Conservation (phyloP, 1,284 basidiomycete species). For the Dichomitus squalens region DNA sequence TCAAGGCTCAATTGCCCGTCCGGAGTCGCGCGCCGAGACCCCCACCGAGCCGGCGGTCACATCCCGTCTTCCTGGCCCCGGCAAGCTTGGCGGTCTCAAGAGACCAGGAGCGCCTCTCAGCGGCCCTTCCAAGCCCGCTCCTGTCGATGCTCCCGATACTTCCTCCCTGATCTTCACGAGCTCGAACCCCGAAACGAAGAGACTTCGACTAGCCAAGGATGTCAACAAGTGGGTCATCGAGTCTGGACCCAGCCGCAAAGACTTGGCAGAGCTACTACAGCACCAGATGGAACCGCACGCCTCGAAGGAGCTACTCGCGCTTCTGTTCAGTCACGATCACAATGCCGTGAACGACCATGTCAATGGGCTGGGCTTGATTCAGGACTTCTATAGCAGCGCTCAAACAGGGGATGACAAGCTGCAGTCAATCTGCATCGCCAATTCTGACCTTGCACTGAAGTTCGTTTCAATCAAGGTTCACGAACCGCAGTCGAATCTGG, state of each 20-base stretch:
- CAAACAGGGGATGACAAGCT: conserved; percentile 66
- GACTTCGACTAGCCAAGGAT: conserved; percentile 78
- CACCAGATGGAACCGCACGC: conserved; percentile 90
- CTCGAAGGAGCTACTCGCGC: conserved; percentile 75
- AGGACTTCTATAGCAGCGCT: conserved; percentile 73
- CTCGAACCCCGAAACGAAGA: conserved; percentile 76
- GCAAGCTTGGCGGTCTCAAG: conserved; percentile 51
- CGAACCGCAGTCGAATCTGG: conserved; percentile 92
- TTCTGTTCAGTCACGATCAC: conserved; percentile 95
- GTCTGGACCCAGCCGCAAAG: conserved; percentile 78
- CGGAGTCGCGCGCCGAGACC: conserved; percentile 64
- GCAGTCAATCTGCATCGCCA: conserved; percentile 79
- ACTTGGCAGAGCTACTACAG: conserved; percentile 86
- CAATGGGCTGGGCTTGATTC: conserved; percentile 71
- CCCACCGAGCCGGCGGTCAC: conserved; percentile 45
- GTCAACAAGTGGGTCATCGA: conserved; percentile 84
- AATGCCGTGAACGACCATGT: conserved; percentile 94
- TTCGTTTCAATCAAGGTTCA: conserved; percentile 91
- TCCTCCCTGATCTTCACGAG: conserved; percentile 64
- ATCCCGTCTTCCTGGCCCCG: conserved; percentile 36
- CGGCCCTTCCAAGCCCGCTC: conserved; percentile 34
- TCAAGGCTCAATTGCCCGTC: conserved; percentile 53
- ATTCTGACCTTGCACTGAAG: conserved; percentile 92
- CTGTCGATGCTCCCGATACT: conserved; percentile 35
- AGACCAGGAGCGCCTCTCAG: conserved; percentile 44